Conservation (phyloP, 2,329 filamentous ascomycete genomes). For the Aspergillus sp. region DNA sequence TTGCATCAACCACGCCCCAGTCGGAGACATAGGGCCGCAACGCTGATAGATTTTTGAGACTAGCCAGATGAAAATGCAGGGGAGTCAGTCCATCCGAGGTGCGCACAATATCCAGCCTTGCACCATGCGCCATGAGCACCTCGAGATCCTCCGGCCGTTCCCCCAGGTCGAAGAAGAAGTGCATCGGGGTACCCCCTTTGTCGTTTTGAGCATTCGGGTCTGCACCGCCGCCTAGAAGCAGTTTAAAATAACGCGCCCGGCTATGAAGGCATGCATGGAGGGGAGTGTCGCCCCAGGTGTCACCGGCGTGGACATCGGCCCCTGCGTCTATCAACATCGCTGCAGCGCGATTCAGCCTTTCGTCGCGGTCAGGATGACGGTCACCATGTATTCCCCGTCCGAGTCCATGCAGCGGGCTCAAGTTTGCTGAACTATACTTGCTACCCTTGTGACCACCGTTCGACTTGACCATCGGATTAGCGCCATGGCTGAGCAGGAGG, state of each 20-base stretch:
- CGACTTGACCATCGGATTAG: background rate
- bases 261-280: background rate
- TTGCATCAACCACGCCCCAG: conserved; percentile 11
- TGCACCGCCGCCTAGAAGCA: background rate
- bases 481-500: conserved; percentile 13
- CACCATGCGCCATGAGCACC: conserved; percentile 16
- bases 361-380: background rate
- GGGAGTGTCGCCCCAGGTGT: background rate
- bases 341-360: background rate
- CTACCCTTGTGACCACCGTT: background rate
- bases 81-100: conserved; percentile 10
- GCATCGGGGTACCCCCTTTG: conserved; percentile 12
- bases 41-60: conserved; percentile 15
- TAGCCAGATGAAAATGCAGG: conserved; percentile 13
- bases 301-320: conserved; percentile 2
- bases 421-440: background rate
- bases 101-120: conserved; percentile 10
- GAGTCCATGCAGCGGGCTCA: conserved; percentile 1
- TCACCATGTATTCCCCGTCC: background rate
- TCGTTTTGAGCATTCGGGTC: conserved; percentile 8
- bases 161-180: conserved; percentile 5
- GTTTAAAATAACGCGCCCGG: background rate
- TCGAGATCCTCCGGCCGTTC: conserved; percentile 4
- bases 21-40: conserved; percentile 13
- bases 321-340: conserved; percentile 13